Evolutionary conservation across 2,329 filamentous ascomycete species (phyloP).

Genomic region (Tolypocladium endophyticum): DNA sequence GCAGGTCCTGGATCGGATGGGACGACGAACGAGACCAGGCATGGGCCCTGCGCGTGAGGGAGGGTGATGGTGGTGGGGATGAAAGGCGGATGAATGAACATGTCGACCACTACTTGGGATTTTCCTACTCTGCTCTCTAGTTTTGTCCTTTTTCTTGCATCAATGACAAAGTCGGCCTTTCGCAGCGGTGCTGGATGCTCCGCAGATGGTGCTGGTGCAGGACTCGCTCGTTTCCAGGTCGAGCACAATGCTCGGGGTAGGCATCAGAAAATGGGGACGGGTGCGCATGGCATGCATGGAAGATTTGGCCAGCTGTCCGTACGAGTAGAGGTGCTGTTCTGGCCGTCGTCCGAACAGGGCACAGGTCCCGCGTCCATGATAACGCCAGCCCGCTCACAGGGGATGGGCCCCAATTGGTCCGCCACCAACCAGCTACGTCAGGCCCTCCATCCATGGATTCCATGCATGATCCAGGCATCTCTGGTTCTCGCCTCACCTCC

Average conservation of each 20-base stretch:
- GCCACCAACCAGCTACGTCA: not conserved
- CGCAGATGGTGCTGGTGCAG: not conserved
- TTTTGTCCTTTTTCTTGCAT: not conserved
- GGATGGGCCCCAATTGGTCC: not conserved
- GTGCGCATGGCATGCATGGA: not conserved
- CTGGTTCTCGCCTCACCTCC: not conserved
- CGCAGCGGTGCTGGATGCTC: not conserved
- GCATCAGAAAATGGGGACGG: not conserved
- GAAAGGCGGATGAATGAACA: not conserved
- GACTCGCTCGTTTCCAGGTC: not conserved
- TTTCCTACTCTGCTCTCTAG: not conserved
- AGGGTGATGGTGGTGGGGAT: not conserved
- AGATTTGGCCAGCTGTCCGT: not conserved
- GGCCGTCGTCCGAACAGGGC: not conserved
- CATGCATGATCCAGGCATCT: not conserved
- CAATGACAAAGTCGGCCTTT: not conserved
- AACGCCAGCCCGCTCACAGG: not conserved
- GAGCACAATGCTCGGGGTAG: not conserved
- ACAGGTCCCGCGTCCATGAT: too few relatives aligned
- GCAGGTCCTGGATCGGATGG: not conserved
- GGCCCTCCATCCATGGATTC: not conserved
- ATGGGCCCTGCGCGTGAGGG: not conserved
- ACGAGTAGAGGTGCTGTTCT: not conserved
- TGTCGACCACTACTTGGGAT: not conserved
- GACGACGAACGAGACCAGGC: not conserved